Percentiles rank a stretch among this genome's conserved stretches.
These are phyloP conservation scores for Collybia sp. DNA, from an alignment of 768 basidiomycete genomes.

Conservation along the genomic window DNA sequence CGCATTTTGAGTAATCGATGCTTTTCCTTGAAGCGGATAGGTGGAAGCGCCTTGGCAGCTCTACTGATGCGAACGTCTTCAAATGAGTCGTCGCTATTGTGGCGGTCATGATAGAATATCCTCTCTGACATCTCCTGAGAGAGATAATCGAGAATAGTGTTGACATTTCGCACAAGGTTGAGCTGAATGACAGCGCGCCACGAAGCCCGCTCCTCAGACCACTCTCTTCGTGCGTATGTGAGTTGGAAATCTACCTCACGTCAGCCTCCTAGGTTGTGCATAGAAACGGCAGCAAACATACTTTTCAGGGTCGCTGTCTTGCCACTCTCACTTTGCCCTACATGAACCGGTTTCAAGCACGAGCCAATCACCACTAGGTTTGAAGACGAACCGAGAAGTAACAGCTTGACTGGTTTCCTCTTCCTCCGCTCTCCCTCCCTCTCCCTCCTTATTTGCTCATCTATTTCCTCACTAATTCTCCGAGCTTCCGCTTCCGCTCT, in stretches of 20 bases:
- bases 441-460: slow-evolving; percentile 66
- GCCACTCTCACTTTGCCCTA: slow-evolving; percentile 70
- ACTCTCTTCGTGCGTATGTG: slow-evolving; percentile 65
- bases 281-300: slow-evolving; percentile 17
- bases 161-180: slow-evolving; percentile 74
- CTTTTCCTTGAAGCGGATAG: slow-evolving; percentile 53
- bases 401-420: slow-evolving; percentile 66
- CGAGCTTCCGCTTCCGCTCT: slow-evolving; percentile 59
- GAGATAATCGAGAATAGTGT: slow-evolving; percentile 55
- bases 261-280: slow-evolving; percentile 3
- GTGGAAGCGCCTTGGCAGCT: slow-evolving; percentile 30
- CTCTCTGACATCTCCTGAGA: slow-evolving; percentile 50
- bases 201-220: slow-evolving; percentile 61
- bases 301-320: slow-evolving; percentile 82
- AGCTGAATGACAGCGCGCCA: slow-evolving; percentile 78
- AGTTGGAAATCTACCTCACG: slow-evolving; percentile 60
- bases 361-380: slow-evolving; percentile 1
- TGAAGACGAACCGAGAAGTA: slow-evolving; percentile 53
- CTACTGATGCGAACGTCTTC: slow-evolving; percentile 32
- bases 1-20: slow-evolving; percentile 56
- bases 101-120: slow-evolving; percentile 18
- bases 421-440: slow-evolving; percentile 52
- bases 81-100: slow-evolving; percentile 32
- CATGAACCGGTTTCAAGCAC: slow-evolving; percentile 1
- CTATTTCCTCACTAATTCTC: slow-evolving; percentile 67